Base-by-base conservation (phyloP, 352 stramenopile genomes). In the Phytophthora idaei region DNA sequence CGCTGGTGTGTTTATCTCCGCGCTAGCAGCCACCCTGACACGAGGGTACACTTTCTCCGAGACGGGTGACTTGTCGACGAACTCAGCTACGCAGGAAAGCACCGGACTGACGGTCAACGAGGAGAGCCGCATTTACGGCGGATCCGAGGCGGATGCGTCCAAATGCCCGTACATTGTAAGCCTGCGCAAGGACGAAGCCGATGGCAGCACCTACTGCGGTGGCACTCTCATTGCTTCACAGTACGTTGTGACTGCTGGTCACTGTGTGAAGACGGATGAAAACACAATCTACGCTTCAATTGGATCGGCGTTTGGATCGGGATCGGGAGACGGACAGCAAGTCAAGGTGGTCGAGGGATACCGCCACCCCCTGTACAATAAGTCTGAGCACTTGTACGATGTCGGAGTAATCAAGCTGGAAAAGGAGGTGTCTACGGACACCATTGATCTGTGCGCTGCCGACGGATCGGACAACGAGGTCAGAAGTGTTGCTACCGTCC, bases 191-290 rank as follows among this genome's bases (percentile, higher is more conserved):
- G 70, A 73, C 27, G 45, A 64, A 17, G 58, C 64, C 8, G 73
- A 65, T 4, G 70, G 62, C 44, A 65, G 60, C 49, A 85, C 78
- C 11, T 92, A 84, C 71, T 93, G 85, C 53, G 85, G 83, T n/a
- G 85, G 80, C 14, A 69, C 80, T 29, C 79, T 93, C 1, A 78
- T 93, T 49, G 69, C 83, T 7, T 64, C 77, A 45, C 70, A 82
- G 64, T 91, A 90, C 50, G 76, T 93, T 8, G 61, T 91, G 37
- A 93, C 83, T 37, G 85, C 85, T n/a, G 85, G 71, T 8, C 85
- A 93, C 59, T 93, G 85, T 67, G 78, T 89, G 45, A 82, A 83
- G 64, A 74, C 64, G 39, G 67, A 77, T 44, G 50, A 71, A 28
- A 11, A 56, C 32, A 56, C 66, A 6, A 76, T 86, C 36, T 88